Percentiles rank a stretch among this genome's conserved stretches.
Evolutionary conservation across 1,284 basidiomycete genomes (phyloP).

Genomic region (Volvariella volvacea): DNA sequence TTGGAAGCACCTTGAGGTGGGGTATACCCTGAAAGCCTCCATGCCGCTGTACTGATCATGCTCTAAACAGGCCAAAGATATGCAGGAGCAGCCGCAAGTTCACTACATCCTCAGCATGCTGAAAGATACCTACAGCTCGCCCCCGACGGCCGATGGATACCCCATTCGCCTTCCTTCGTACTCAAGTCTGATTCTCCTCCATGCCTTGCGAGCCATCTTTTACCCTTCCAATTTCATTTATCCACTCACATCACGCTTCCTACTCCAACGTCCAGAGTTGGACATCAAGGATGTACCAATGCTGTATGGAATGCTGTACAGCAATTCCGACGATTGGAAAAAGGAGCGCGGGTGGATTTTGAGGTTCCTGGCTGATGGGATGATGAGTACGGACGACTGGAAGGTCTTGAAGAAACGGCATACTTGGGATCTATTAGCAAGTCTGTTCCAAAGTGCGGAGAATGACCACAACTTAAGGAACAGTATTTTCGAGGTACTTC

Average conservation of each 20-base stretch:
- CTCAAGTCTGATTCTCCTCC: conserved; percentile 73
- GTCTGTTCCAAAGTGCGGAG: conserved; percentile 64
- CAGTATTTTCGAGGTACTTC: conserved; percentile 59
- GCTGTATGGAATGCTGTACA: conserved; percentile 82
- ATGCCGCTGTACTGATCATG: conserved; percentile 11
- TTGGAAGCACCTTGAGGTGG: conserved; percentile 50
- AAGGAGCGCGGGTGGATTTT: conserved; percentile 88
- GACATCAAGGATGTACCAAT: conserved; percentile 79
- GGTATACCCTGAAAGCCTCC: too few relatives aligned
- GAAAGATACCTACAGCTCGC: conserved; percentile 44
- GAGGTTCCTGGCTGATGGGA: conserved; percentile 76
- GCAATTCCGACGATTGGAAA: conserved; percentile 71
- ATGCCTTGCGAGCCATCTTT: conserved; percentile 73
- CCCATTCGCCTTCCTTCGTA: conserved; percentile 64
- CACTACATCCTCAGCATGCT: conserved; percentile 71
- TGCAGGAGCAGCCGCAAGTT: conserved; percentile 80
- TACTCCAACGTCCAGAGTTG: conserved; percentile 75
- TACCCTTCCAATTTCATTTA: conserved; percentile 79
- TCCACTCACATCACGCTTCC: conserved; percentile 73
- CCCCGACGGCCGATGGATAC: conserved; percentile 24
- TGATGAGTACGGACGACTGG: conserved; percentile 75
- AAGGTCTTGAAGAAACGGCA: conserved; percentile 73
- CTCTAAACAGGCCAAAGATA: conserved; percentile 44
- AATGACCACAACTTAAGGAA: conserved; percentile 48
- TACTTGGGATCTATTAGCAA: conserved; percentile 83